Evolutionary conservation across 768 basidiomycete genomes (phyloP), one percentile per base, ranked within the genome.

Genomic region (Lentinula detonsa): DNA sequence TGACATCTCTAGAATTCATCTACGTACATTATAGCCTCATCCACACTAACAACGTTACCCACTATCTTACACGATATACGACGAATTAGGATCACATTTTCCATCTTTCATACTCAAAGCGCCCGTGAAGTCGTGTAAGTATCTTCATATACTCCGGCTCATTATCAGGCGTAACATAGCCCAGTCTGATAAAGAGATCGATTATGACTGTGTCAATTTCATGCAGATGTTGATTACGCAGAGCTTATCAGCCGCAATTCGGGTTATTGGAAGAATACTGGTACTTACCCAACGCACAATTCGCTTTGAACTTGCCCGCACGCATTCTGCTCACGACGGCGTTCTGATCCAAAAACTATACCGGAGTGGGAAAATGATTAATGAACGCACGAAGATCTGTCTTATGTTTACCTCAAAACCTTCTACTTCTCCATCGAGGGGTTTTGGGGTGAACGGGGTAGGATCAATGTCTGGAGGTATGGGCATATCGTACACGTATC

Each of bases 371-470:
- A 5, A 21, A 18, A 13, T 8, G 11, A 13, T 23, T 6, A 46
- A 37, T 50, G 1, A 9, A 59, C 9, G 16, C 7, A 28, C 42
- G 6, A 40, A 52, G 18, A 33, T 7, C 4, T 31, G 33, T 3
- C 34, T 39, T 23, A 54, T 53, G 10, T 80, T 57, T 59, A 94
- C 95, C 76, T 93, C 85, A 66, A 99, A 99, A 1, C 83, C 87
- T 69, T 97, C 95, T 2, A 97, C 97, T 70, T 99, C 97, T 28
- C 93, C 95, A 65, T 99, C 97, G 21, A 84, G 77, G 0, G 95
- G 93, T 56, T 79, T 78, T 6, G 92, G 93, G 51, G 77, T 76
- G 64, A 89, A 84, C 16, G 78, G 72, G 13, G 76, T 71, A 16
- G 80, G 69, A 64, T 84, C 78, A 13, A 67, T 68, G 35, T 72